Evolutionary conservation across 345 rosid species (phyloP).

Genomic region (Sonneratia caseolaris): DNA sequence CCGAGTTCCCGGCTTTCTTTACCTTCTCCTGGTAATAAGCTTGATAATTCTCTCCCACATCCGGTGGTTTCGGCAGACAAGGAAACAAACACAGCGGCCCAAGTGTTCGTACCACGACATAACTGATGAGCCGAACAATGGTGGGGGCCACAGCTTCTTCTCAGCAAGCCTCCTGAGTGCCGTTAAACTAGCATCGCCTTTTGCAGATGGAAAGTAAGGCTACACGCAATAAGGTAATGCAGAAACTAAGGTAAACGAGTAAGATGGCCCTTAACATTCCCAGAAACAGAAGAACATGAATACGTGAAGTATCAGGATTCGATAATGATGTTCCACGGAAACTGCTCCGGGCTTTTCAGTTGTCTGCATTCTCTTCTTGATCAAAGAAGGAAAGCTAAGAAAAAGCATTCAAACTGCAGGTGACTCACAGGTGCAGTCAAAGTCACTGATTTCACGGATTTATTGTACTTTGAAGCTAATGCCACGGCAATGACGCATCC

Average conservation of each 20-base stretch:
- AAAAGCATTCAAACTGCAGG: neutral
- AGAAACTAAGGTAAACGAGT: neutral
- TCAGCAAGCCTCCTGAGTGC: constrained; percentile 46
- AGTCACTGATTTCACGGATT: constrained; percentile 40
- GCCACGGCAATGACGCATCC: constrained; percentile 62
- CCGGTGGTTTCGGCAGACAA: constrained; percentile 53
- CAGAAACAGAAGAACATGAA: neutral
- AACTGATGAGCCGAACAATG: constrained; percentile 40
- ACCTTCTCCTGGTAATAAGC: constrained; percentile 50
- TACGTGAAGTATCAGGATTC: too few relatives aligned
- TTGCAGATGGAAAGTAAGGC: constrained; percentile 43
- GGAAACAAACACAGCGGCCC: constrained; percentile 51
- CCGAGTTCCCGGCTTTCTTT: constrained; percentile 3
- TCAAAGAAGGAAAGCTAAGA: too few relatives aligned
- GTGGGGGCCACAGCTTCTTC: constrained; percentile 71
- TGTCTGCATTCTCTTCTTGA: too few relatives aligned
- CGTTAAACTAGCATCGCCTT: constrained; percentile 29
- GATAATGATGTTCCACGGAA: too few relatives aligned
- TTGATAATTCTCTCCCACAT: constrained; percentile 57
- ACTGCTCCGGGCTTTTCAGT: too few relatives aligned
- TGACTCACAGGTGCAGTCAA: constrained; percentile 54
- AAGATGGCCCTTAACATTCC: neutral
- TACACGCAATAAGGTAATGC: constrained; percentile 4
- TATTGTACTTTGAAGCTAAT: constrained; percentile 45
- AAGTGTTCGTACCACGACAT: constrained; percentile 86